Percentiles rank a stretch among this genome's conserved stretches.
Conservation (phyloP, 768 basidiomycete genomes). For the Trametes meyenii region DNA sequence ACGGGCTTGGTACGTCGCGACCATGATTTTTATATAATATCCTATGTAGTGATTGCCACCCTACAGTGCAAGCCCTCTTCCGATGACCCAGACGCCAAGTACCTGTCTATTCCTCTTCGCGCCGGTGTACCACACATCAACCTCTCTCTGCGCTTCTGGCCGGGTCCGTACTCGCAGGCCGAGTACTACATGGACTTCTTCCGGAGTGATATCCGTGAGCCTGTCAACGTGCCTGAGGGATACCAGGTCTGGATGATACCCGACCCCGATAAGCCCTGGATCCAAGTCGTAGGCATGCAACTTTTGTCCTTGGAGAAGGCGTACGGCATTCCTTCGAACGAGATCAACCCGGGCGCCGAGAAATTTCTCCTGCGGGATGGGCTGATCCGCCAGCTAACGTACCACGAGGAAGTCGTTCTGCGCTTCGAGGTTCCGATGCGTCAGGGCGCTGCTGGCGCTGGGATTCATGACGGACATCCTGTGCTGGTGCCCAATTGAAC, state of each 20-base stretch:
- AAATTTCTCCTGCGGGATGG: conserved; percentile 2
- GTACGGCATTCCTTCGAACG: neutral
- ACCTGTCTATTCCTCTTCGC: neutral
- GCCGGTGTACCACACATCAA: neutral
- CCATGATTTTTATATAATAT: too few species aligned
- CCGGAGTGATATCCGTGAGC: neutral
- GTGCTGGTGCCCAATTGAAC: too few species aligned
- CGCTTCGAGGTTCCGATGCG: neutral
- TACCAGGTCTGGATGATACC: neutral
- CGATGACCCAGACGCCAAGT: too few species aligned
- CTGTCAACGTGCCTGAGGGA: neutral
- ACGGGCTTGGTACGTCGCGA: too few species aligned
- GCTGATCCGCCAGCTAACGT: neutral
- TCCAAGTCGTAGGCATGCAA: neutral
- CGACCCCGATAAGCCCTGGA: neutral
- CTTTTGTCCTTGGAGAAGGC: neutral
- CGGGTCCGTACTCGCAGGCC: neutral
- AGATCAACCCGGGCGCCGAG: neutral
- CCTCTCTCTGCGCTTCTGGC: neutral
- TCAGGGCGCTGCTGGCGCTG: too few species aligned
- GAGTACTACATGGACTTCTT: conserved; percentile 8
- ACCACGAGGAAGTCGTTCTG: neutral
- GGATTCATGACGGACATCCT: too few species aligned
- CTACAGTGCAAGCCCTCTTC: too few species aligned
- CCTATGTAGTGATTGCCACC: too few species aligned